These are phyloP conservation scores for Xylariaceae sp. DNA, from an alignment of 2,329 filamentous ascomycete species.

Conservation along the genomic window DNA sequence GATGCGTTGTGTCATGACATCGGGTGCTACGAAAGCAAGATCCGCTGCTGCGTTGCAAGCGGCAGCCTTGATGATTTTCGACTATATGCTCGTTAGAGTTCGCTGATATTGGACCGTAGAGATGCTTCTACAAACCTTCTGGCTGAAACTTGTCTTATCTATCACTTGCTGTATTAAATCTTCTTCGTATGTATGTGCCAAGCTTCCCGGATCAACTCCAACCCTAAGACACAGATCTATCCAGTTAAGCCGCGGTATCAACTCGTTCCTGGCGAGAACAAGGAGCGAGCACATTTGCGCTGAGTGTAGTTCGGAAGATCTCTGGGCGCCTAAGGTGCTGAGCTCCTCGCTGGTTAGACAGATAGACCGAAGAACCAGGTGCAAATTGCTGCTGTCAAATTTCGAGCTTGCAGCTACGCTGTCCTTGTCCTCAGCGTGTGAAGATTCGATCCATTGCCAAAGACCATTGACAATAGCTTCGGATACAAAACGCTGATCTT, in stretches of 20 bases:
- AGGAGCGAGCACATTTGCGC: slow-evolving; percentile 75
- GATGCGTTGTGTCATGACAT: slow-evolving; percentile 74
- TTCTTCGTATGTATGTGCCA: slow-evolving; percentile 67
- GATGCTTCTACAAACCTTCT: slow-evolving; percentile 34
- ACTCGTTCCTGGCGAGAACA: slow-evolving; percentile 74
- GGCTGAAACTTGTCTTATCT: slow-evolving; percentile 52
- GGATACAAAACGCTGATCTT: slow-evolving; percentile 60
- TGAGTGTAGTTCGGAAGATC: slow-evolving; percentile 58
- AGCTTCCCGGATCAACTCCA: slow-evolving; percentile 77
- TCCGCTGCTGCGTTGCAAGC: slow-evolving; percentile 87
- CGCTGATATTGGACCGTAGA: neutral
- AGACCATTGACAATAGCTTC: slow-evolving; percentile 70
- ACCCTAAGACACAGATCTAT: slow-evolving; percentile 83
- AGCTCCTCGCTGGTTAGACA: slow-evolving; percentile 61
- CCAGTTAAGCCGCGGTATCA: slow-evolving; percentile 82
- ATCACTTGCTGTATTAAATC: slow-evolving; percentile 70
- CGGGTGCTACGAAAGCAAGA: slow-evolving; percentile 89
- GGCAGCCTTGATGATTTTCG: slow-evolving; percentile 60
- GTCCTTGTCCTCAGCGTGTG: slow-evolving; percentile 77
- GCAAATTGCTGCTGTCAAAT: slow-evolving; percentile 65
- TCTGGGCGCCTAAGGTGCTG: slow-evolving; percentile 43
- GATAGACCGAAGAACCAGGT: slow-evolving; percentile 63
- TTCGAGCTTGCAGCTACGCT: slow-evolving; percentile 69
- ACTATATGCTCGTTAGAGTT: slow-evolving; percentile 32
- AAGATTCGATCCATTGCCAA: slow-evolving; percentile 75